Percentiles rank a stretch among this genome's conserved stretches.
These are phyloP conservation scores for Drechmeria coniospora DNA, from an alignment of 2,329 filamentous ascomycete species.

Conservation along the genomic window DNA sequence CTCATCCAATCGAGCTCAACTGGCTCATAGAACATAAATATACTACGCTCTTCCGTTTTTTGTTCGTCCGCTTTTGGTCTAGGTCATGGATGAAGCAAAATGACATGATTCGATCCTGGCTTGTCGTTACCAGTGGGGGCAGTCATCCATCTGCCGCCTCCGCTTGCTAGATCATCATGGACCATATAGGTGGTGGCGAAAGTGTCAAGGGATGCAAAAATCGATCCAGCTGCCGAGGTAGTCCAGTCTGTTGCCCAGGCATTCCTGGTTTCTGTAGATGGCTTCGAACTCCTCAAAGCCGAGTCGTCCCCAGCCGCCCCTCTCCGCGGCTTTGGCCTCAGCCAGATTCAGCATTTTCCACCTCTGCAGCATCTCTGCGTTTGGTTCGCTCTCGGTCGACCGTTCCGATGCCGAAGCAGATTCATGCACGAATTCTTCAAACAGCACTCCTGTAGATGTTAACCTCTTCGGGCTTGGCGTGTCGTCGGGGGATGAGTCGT, in stretches of 20 bases:
- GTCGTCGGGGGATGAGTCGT: constrained; percentile 10
- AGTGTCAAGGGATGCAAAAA: constrained; percentile 54
- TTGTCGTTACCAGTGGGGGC: too few relatives aligned
- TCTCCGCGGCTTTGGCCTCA: constrained; percentile 50
- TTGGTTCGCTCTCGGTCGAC: constrained; percentile 8
- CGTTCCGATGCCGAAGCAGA: neutral
- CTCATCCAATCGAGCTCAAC: too few relatives aligned
- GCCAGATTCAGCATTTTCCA: constrained; percentile 46
- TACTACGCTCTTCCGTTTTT: too few relatives aligned
- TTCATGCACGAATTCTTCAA: constrained; percentile 1
- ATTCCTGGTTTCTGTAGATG: constrained; percentile 54
- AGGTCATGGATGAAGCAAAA: too few relatives aligned
- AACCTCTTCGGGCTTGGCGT: constrained; percentile 1
- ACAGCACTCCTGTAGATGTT: neutral
- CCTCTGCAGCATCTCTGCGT: constrained; percentile 20
- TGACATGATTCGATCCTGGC: too few relatives aligned
- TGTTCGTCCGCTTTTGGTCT: too few relatives aligned
- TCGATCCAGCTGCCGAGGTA: constrained; percentile 90
- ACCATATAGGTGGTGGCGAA: too few relatives aligned
- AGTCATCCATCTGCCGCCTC: too few relatives aligned
- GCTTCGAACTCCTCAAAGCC: constrained; percentile 66
- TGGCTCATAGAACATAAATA: too few relatives aligned
- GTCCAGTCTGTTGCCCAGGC: constrained; percentile 48
- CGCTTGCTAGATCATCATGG: too few relatives aligned
- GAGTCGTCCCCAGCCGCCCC: constrained; percentile 69